Conservation (phyloP, 2,329 filamentous ascomycete species). For the Fusarium sp. region DNA sequence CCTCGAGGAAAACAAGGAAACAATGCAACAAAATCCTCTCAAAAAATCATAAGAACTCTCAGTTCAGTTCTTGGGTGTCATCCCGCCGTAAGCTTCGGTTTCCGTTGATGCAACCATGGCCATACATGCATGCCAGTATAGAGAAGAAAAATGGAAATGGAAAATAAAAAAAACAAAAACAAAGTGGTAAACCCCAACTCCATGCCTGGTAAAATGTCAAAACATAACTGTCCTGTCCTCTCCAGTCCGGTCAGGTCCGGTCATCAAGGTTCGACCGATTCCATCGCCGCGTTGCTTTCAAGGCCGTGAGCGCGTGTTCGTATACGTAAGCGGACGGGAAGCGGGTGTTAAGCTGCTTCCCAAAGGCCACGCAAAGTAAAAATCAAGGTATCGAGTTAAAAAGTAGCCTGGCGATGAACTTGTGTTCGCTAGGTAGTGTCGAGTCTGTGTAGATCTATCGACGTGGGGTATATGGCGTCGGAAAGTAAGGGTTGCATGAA, state of each 20-base stretch:
- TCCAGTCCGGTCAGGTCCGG: conserved; percentile 15
- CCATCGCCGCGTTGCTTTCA: conserved; percentile 37
- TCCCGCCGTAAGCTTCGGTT: conserved; percentile 29
- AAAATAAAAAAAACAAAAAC: conserved; percentile 13
- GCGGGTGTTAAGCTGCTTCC: conserved; percentile 22
- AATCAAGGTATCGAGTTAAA: conserved; percentile 23
- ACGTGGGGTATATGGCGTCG: conserved; percentile 32
- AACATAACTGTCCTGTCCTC: conserved; percentile 32
- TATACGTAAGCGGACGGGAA: conserved; percentile 31
- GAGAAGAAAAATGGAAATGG: conserved; percentile 23
- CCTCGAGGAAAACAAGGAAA: conserved; percentile 22
- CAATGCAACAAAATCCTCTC: conserved; percentile 33
- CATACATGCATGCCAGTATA: conserved; percentile 42
- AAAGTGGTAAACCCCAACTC: conserved; percentile 39
- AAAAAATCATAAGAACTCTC: conserved; percentile 26
- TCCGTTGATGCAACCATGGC: conserved; percentile 41
- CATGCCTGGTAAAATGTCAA: conserved; percentile 38
- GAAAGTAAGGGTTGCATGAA: conserved; percentile 15
- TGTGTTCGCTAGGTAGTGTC: conserved; percentile 15
- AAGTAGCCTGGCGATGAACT: conserved; percentile 13
- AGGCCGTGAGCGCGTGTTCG: conserved; percentile 36
- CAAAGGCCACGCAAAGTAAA: conserved; percentile 8
- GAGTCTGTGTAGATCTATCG: conserved; percentile 21
- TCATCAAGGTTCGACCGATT: conserved; percentile 20
- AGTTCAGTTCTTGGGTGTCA: conserved; percentile 23